Percentiles rank a stretch among this genome's conserved stretches.
Conservation (phyloP, 306 rosid genomes). For the Cucurbita moschata region DNA sequence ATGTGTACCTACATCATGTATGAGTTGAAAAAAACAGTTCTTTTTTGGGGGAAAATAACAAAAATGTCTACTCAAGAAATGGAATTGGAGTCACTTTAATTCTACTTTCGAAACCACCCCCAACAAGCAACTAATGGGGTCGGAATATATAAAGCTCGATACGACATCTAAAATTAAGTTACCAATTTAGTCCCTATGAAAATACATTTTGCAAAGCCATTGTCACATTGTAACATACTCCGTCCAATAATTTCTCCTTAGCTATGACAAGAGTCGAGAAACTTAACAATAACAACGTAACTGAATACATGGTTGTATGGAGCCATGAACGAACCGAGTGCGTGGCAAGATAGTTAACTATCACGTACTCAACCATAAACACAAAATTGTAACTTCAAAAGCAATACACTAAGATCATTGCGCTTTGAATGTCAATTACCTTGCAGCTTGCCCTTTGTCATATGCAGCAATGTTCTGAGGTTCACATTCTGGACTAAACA, state of each 20-base stretch:
- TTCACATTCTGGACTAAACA: conserved; percentile 89
- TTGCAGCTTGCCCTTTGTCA: conserved; percentile 46
- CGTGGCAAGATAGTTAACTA: too few relatives aligned
- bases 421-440: background rate
- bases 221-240: background rate
- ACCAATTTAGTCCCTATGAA: background rate
- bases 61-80: background rate
- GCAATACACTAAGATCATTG: background rate
- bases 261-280: background rate
- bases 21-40: background rate
- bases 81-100: background rate
- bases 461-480: conserved; percentile 92
- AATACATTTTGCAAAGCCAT: background rate
- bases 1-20: background rate
- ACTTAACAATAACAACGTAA: background rate
- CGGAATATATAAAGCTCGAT: background rate
- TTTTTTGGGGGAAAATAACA: background rate
- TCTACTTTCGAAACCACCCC: background rate
- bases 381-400: too few relatives aligned
- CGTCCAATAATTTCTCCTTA: background rate
- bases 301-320: too few relatives aligned
- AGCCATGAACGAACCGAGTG: too few relatives aligned
- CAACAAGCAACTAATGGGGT: background rate
- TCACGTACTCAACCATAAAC: too few relatives aligned
- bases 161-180: background rate